Conservation (phyloP, 176 grass and related monocot genomes). For the Carex pumila region DNA sequence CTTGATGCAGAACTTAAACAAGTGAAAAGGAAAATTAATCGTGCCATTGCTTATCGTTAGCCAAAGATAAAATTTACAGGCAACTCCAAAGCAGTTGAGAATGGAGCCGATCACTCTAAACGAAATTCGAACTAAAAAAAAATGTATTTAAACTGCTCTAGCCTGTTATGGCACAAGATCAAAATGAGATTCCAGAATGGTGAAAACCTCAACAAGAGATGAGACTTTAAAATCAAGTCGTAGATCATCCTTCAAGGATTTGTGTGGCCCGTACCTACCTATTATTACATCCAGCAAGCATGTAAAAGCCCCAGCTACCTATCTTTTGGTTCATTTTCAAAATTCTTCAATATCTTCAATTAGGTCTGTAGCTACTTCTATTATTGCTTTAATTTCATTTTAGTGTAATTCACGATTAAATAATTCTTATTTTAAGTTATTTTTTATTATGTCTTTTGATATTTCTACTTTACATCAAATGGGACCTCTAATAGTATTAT, state of each 20-base stretch:
- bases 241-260: slow-evolving; percentile 44
- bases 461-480: too few species aligned
- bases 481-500: too few species aligned
- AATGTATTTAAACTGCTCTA: slow-evolving; percentile 21
- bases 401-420: too few species aligned
- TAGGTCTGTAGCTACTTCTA: too few species aligned
- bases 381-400: too few species aligned
- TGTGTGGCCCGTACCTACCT: slow-evolving; percentile 37
- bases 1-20: background rate
- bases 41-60: background rate
- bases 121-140: slow-evolving; percentile 12
- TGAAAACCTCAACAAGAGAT: slow-evolving; percentile 48
- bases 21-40: background rate
- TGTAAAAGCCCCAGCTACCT: slow-evolving; percentile 77
- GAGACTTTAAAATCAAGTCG: slow-evolving; percentile 80
- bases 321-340: too few species aligned
- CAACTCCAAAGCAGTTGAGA: slow-evolving; percentile 7
- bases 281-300: slow-evolving; percentile 95
- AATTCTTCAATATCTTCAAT: too few species aligned
- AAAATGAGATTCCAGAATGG: slow-evolving; percentile 55
- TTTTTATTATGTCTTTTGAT: too few species aligned
- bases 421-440: too few species aligned
- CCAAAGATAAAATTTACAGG: background rate
- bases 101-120: background rate
- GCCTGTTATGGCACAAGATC: slow-evolving; percentile 32